Conservation (phyloP, 305 asterid species). For the Fraxinus albicans region DNA sequence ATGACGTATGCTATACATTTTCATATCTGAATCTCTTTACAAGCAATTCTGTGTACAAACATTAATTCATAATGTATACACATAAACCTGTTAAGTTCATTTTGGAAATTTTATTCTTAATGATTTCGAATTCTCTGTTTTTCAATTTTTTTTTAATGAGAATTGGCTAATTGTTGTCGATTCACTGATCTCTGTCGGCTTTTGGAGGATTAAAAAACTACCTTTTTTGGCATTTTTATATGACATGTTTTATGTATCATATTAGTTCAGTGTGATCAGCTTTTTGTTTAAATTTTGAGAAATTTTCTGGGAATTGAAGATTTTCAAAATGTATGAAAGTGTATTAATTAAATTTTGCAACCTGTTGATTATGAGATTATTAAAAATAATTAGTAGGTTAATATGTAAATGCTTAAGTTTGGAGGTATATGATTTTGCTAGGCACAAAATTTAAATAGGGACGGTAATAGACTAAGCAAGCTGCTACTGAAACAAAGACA, state of each 20-base stretch:
- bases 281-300: background rate
- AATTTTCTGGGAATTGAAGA: background rate
- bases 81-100: background rate
- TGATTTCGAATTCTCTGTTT: background rate
- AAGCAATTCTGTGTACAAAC: background rate
- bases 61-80: background rate
- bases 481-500: background rate
- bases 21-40: background rate
- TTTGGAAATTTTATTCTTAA: background rate
- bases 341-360: background rate
- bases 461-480: background rate
- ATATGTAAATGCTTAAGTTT: background rate
- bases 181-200: background rate
- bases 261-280: background rate
- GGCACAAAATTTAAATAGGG: background rate
- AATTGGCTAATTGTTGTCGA: background rate
- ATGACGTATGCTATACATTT: conserved; percentile 47
- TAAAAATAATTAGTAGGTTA: background rate
- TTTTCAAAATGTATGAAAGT: background rate
- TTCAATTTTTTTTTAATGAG: background rate
- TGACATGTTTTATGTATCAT: background rate
- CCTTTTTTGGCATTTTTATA: background rate
- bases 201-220: background rate
- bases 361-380: background rate
- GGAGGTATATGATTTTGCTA: background rate